phyloP scores from a whole-genome alignment of 2,329 filamentous ascomycete genomes.

The Cordyceps pruinosa region DNA sequence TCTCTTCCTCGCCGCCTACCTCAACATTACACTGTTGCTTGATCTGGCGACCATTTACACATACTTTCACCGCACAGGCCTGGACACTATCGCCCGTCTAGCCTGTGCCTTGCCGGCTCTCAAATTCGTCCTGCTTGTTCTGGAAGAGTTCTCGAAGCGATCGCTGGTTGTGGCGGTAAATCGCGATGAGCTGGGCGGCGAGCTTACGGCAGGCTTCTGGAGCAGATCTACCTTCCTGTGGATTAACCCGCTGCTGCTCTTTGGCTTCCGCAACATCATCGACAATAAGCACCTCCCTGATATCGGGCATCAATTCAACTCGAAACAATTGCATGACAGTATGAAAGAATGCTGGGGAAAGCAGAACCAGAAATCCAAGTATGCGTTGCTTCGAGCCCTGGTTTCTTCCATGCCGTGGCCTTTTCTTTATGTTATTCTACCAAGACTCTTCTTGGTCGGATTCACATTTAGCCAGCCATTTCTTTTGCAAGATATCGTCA shows the following conservation, averaged over 20 bases:
- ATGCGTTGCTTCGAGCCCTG: background rate
- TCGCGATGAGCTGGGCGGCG: slow-evolving; percentile 10
- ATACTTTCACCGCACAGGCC: slow-evolving; percentile 23
- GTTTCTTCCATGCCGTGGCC: background rate
- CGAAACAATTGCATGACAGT: background rate
- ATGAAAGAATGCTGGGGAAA: background rate
- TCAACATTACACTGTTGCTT: slow-evolving; percentile 26
- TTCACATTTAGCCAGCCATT: slow-evolving; percentile 1
- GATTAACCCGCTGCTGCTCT: background rate
- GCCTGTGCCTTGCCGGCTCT: slow-evolving; percentile 20
- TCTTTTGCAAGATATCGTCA: background rate
- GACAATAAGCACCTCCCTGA: background rate
- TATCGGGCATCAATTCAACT: background rate
- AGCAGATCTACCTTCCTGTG: slow-evolving; percentile 6
- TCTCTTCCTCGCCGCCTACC: slow-evolving; percentile 23
- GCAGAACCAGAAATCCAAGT: background rate
- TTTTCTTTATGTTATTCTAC: background rate
- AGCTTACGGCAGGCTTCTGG: slow-evolving; percentile 18
- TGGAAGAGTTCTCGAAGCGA: slow-evolving; percentile 27
- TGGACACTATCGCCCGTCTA: slow-evolving; percentile 20
- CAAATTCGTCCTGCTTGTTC: slow-evolving; percentile 23
- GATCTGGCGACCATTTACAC: slow-evolving; percentile 28
- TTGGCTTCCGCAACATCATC: background rate
- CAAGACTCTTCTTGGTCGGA: background rate
- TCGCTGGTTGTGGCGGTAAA: background rate